Conservation (phyloP, 2,329 filamentous ascomycete species). For the Gnomoniopsis sp. region DNA sequence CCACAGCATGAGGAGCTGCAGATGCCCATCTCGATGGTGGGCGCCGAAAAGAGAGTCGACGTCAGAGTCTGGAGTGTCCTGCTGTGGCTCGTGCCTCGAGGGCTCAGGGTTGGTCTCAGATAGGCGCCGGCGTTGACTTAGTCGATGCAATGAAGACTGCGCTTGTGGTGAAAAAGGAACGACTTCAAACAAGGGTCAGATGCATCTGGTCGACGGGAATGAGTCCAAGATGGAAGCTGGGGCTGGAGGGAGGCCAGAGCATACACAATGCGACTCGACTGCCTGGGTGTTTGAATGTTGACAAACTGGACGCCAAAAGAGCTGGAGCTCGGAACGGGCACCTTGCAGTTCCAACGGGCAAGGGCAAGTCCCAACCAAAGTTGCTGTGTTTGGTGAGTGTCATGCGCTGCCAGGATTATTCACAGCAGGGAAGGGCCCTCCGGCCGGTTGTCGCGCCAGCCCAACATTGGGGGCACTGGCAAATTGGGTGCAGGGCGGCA, state of each 20-base stretch:
- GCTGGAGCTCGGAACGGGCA: background rate
- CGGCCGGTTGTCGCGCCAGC: background rate
- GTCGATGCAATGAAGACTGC: background rate
- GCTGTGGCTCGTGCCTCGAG: slow-evolving; percentile 13
- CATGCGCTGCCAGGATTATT: background rate
- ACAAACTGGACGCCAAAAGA: background rate
- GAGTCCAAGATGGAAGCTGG: slow-evolving; percentile 9
- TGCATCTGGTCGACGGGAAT: slow-evolving; percentile 12
- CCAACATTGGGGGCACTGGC: too few relatives aligned
- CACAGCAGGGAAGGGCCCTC: background rate
- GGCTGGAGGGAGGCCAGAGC: background rate
- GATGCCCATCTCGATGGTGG: slow-evolving; percentile 51
- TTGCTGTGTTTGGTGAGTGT: background rate
- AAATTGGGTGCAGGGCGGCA: too few relatives aligned
- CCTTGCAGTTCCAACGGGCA: background rate
- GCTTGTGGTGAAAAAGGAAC: background rate
- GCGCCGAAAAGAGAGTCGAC: slow-evolving; percentile 10
- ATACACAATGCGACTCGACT: slow-evolving; percentile 14
- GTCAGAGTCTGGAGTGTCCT: slow-evolving; percentile 13
- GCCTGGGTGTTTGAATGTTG: slow-evolving; percentile 6
- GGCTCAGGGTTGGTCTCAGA: slow-evolving; percentile 9
- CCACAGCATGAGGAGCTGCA: slow-evolving; percentile 62
- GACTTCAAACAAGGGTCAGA: slow-evolving; percentile 6
- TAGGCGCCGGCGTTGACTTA: background rate
- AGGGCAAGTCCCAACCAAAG: background rate